These are phyloP conservation scores for Candida ortonii DNA, from an alignment of 805 yeast genomes.

Conservation along the genomic window DNA sequence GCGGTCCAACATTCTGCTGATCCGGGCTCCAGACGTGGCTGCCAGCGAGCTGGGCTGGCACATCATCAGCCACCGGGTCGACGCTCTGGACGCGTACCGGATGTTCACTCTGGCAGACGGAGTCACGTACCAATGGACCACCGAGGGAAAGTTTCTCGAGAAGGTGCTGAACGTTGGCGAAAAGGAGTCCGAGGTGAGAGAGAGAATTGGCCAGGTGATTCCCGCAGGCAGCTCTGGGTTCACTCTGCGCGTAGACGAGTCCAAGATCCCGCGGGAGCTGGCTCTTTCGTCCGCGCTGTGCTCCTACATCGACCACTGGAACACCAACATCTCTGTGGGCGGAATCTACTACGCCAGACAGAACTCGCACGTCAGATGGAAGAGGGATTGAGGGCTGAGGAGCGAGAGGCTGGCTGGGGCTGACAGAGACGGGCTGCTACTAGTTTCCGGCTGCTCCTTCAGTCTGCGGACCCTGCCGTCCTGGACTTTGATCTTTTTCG, in stretches of 20 bases:
- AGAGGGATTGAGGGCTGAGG: too few species aligned
- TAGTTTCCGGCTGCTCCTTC: too few species aligned
- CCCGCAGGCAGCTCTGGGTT: slow-evolving; percentile 56
- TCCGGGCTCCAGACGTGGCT: slow-evolving; percentile 48
- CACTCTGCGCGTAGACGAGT: slow-evolving; percentile 51
- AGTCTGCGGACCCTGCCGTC: too few species aligned
- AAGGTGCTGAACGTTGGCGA: slow-evolving; percentile 58
- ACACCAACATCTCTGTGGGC: slow-evolving; percentile 57
- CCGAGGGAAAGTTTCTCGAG: slow-evolving; percentile 55
- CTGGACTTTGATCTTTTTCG: too few species aligned
- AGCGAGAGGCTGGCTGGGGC: too few species aligned
- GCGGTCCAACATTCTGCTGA: slow-evolving; percentile 55
- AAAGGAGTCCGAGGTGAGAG: slow-evolving; percentile 61
- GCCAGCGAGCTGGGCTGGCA: slow-evolving; percentile 65
- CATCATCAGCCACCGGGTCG: slow-evolving; percentile 55
- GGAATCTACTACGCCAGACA: slow-evolving; percentile 60
- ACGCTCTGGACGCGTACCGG: slow-evolving; percentile 59
- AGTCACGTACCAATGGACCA: slow-evolving; percentile 62
- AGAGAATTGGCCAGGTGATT: slow-evolving; percentile 56
- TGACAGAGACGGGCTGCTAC: too few species aligned
- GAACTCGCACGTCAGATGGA: slow-evolving; percentile 51
- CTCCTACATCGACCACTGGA: slow-evolving; percentile 67
- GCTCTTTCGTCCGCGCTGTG: slow-evolving; percentile 59
- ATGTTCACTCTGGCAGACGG: slow-evolving; percentile 62
- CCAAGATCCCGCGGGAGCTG: slow-evolving; percentile 54